A percentile compares a stretch with the other conserved stretches of the same genome.
Evolutionary conservation across 148 eudicot genomes (phyloP).

Genomic region (Rheum nobile): DNA sequence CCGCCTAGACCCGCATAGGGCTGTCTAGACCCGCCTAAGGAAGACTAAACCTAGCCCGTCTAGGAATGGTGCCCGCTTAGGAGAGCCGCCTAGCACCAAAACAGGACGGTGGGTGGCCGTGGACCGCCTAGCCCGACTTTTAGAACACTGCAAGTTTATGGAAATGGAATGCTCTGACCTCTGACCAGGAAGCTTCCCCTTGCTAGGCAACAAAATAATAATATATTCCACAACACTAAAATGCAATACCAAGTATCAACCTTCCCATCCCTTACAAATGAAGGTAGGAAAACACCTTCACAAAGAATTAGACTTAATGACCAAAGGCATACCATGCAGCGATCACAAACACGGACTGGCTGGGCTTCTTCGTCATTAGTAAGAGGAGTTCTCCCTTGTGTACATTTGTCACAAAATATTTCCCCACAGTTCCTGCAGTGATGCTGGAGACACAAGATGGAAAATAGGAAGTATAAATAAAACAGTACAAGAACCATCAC

Average conservation of each 20-base stretch:
- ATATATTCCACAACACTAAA: neutral
- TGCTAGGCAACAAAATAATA: neutral
- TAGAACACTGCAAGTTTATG: neutral
- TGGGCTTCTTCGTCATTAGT: slow-evolving; percentile 64
- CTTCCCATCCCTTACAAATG: neutral
- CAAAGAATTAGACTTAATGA: neutral
- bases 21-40: too few species aligned
- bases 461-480: neutral
- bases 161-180: neutral
- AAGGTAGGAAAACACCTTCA: neutral
- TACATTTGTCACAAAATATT: slow-evolving; percentile 72
- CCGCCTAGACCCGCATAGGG: too few species aligned
- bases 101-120: too few species aligned
- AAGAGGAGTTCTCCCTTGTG: slow-evolving; percentile 73
- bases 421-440: slow-evolving; percentile 88
- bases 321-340: slow-evolving; percentile 53
- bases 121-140: too few species aligned
- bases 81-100: too few species aligned
- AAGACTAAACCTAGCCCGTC: too few species aligned
- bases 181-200: neutral
- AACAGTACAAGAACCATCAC: slow-evolving; percentile 1
- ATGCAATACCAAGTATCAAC: neutral
- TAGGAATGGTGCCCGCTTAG: too few species aligned
- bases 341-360: slow-evolving; percentile 71
- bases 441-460: slow-evolving; percentile 30